Base-by-base conservation (phyloP, 2,329 filamentous ascomycete genomes). In the Talaromyces amestolkiae region DNA sequence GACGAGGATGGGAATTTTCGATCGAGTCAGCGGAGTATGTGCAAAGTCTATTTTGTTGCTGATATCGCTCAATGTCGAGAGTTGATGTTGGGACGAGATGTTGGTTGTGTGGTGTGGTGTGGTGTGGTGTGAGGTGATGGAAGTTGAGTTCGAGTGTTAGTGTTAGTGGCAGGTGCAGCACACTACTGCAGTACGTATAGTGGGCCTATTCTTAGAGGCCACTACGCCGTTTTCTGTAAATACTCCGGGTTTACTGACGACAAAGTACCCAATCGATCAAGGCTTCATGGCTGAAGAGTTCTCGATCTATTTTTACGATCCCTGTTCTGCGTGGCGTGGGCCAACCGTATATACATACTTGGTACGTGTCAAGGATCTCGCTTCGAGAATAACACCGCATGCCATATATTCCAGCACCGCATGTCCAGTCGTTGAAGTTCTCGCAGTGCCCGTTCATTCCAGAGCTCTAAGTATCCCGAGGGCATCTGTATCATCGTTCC, bases 211-310 rank as follows among this genome's bases (percentile, higher is more conserved):
- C 58, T 61, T 61, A 61, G 58, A 22, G 58, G 33, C 19, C 59
- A 33, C 59, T 61, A 61, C 59, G 15, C 59, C 59, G 43, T 61
- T 51, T 61, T 61, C 59, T 61, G 59, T 27, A 35, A 61, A 35
- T 51, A 24, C 59, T 51, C 59, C 59, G 59, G 51, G n/a, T 35
- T 54, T 19, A 11, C 15, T 10, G 24, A 37, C 4, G 10, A 22
- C 1, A 3, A 13, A 24, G 33, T 24, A 17, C 10, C 53, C 53
- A 56, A 56, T 56, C 4, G 19, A 24, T 37, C n/a, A 6, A 5
- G 9, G 27, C 33, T 15, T 39, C n/a, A 9, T 56, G n/a, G 33
- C 53, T 56, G 53, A 56, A 56, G 53, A 56, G 33, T 56, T 56
- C 53, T 22, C n/a, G 33, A 22, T 56, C 53, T 56, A 56, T 56